These are phyloP conservation scores for Paxillus involutus DNA, from an alignment of 768 basidiomycete genomes.

Conservation along the genomic window DNA sequence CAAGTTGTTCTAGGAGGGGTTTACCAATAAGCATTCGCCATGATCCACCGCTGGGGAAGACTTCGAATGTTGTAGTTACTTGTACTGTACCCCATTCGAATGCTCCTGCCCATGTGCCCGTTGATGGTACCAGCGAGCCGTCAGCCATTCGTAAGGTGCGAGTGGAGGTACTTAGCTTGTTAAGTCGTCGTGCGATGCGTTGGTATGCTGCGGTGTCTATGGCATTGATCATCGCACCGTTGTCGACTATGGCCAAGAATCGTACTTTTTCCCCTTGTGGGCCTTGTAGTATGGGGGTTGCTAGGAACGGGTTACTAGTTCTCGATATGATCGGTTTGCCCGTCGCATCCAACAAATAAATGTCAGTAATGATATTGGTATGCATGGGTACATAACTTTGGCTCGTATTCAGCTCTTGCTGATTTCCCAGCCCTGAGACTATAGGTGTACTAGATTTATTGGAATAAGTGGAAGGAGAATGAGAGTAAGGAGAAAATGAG, in stretches of 20 bases:
- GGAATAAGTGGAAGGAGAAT: too few relatives aligned
- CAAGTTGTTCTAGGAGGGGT: conserved; percentile 15
- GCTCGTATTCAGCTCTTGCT: background rate
- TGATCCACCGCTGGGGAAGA: conserved; percentile 20
- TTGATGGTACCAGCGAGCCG: background rate
- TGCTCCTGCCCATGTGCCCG: background rate
- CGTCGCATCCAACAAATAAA: background rate
- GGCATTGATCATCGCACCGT: conserved; percentile 16
- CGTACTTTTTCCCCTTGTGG: conserved; percentile 12
- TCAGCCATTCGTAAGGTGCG: background rate
- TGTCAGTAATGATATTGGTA: background rate
- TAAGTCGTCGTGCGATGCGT: background rate
- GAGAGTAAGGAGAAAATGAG: too few relatives aligned
- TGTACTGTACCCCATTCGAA: conserved; percentile 12
- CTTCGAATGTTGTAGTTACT: conserved; percentile 12
- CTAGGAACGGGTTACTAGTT: too few relatives aligned
- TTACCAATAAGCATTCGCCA: conserved; percentile 17
- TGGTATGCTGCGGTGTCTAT: background rate
- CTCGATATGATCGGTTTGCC: background rate
- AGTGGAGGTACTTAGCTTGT: background rate
- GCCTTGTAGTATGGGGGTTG: background rate
- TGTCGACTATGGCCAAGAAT: conserved; percentile 8
- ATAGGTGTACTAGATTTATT: too few relatives aligned
- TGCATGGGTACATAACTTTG: background rate
- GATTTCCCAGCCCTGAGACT: too few relatives aligned